Base-by-base conservation (phyloP, 1,284 basidiomycete species). In the Gomphus sp. region DNA sequence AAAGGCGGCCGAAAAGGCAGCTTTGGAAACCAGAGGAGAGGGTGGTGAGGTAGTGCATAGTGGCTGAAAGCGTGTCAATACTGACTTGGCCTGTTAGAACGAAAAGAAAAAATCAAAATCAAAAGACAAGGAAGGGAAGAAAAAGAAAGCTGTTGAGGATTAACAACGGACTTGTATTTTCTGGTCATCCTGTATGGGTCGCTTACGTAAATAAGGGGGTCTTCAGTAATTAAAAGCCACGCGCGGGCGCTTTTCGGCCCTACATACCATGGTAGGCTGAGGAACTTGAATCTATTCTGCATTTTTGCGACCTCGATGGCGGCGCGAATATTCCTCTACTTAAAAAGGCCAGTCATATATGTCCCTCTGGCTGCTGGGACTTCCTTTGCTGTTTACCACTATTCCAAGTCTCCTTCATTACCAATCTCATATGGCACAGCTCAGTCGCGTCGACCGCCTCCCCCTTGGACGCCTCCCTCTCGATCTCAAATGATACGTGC, bases 391-490 rank as follows among this genome's bases (percentile, higher is more conserved):
- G 3, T 55, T 3, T 87, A 85, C 71, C 83, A 78, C 70, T 87
- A 81, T 65, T 76, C 89, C 60, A 86, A 84, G 66, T 87, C 86
- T 1, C 84, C 85, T 0, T 82, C 84, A 0, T 70, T 71, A 0
- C 80, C 86, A 4, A 53, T 50, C 11, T 48, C 56, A n/a, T 55
- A 59, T 51, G 58, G 58, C 7, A 86, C 81, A 0, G 76, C 77
- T 56, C 79, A 82, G 60, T 81, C 80, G 0, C 77, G 85, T 16
- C 71, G 83, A 9, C 85, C 87, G 2, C 87, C 85, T 1, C 81
- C 84, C 1, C 76, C 82, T 72, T 91, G 89, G 89, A 82, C 83
- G 0, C 88, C 89, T 0, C 89, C 89, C 0, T 74, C 80, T 9
- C 69, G 89, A 36, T 72, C 78, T 33, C 74, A 84, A 33, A 88